Conservation (phyloP, 345 rosid genomes). For the Hypericum perforatum region DNA sequence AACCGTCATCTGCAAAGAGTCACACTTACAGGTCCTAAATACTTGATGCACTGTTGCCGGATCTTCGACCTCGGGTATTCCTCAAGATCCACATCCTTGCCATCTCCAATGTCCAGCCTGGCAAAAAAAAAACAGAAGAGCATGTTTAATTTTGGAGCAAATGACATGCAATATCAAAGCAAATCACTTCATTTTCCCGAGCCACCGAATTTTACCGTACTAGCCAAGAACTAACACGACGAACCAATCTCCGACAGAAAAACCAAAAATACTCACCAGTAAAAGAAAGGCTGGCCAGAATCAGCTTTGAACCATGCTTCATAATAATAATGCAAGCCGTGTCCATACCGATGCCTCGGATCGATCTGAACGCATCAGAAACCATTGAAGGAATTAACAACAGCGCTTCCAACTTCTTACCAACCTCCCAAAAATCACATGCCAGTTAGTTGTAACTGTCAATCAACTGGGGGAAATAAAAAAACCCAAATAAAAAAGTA, state of each 20-base stretch:
- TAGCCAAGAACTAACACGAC: background rate
- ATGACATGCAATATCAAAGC: background rate
- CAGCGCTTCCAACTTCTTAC: no score
- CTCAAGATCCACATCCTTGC: slow-evolving; percentile 23
- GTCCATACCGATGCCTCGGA: slow-evolving; percentile 91
- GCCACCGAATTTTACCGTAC: no score
- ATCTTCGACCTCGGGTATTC: slow-evolving; percentile 32
- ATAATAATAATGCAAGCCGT: slow-evolving; percentile 61
- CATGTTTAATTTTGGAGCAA: background rate
- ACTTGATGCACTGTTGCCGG: slow-evolving; percentile 26
- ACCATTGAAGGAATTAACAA: no score
- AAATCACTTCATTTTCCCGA: background rate
- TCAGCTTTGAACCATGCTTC: slow-evolving; percentile 64
- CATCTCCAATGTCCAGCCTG: slow-evolving; percentile 37
- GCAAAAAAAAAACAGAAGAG: background rate
- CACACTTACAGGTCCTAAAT: slow-evolving; percentile 59
- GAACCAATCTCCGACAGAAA: background rate
- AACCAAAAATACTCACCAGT: slow-evolving; percentile 39
- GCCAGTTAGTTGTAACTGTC: no score
- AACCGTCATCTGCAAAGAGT: background rate
- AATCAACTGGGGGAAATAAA: background rate
- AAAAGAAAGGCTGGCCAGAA: slow-evolving; percentile 85
- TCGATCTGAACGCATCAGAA: no score
- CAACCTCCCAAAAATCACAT: no score
- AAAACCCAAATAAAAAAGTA: background rate